Evolutionary conservation across 495 filamentous ascomycete species (phyloP).

Genomic region (Penicillium pancosmium): DNA sequence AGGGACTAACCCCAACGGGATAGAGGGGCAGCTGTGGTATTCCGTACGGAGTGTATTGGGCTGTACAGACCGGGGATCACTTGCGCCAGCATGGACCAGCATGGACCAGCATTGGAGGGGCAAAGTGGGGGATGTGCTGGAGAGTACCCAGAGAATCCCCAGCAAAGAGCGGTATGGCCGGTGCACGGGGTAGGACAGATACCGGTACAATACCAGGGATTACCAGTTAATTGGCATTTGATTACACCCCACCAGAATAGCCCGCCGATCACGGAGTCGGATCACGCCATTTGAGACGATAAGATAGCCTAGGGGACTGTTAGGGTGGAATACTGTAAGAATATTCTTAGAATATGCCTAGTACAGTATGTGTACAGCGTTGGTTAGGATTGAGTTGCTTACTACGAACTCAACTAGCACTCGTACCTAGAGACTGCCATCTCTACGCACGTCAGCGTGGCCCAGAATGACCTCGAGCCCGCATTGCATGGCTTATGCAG

Average conservation of each 20-base stretch:
- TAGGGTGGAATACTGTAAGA: too few species aligned
- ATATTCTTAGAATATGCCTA: too few species aligned
- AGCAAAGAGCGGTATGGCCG: slow-evolving; percentile 5
- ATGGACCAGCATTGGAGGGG: too few species aligned
- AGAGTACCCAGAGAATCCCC: too few species aligned
- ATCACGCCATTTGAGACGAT: slow-evolving; percentile 27
- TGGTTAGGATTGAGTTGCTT: too few species aligned
- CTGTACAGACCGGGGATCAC: neutral
- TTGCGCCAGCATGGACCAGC: neutral
- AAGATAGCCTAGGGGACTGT: slow-evolving; percentile 8
- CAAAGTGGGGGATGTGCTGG: neutral
- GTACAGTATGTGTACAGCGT: too few species aligned
- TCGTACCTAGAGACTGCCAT: too few species aligned
- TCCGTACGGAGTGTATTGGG: neutral
- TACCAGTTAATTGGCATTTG: too few species aligned
- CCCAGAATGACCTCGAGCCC: neutral
- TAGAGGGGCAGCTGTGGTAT: slow-evolving; percentile 26
- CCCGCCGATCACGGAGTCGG: slow-evolving; percentile 9
- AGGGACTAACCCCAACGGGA: slow-evolving; percentile 26
- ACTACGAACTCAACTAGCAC: too few species aligned
- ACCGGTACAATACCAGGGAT: neutral
- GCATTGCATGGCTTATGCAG: neutral
- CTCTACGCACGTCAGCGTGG: neutral
- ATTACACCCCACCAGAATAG: slow-evolving; percentile 7
- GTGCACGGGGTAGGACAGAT: neutral